Conservation (phyloP, 2,329 filamentous ascomycete species). For the Ascochyta clinopodiicola region DNA sequence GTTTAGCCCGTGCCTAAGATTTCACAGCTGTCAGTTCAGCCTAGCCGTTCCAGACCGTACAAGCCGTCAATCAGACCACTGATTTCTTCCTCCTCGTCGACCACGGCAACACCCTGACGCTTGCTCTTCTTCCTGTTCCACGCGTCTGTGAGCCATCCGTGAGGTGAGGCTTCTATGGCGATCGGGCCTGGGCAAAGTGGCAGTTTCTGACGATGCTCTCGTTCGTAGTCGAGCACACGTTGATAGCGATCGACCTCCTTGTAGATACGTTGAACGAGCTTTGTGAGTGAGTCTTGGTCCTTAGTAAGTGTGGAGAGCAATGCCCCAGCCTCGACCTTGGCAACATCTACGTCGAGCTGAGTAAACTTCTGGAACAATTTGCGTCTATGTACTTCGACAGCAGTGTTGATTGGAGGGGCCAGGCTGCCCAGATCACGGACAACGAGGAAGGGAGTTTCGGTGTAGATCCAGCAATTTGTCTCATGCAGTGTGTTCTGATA, state of each 20-base stretch:
- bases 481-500: slow-evolving; percentile 30
- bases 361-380: slow-evolving; percentile 26
- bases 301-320: slow-evolving; percentile 7
- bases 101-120: slow-evolving; percentile 27
- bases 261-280: slow-evolving; percentile 25
- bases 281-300: slow-evolving; percentile 17
- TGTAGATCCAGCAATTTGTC: slow-evolving; percentile 32
- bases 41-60: slow-evolving; percentile 14
- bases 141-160: slow-evolving; percentile 32
- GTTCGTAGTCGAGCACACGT: slow-evolving; percentile 33
- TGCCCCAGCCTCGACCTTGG: slow-evolving; percentile 15
- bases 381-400: slow-evolving; percentile 34
- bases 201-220: slow-evolving; percentile 29
- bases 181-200: slow-evolving; percentile 35
- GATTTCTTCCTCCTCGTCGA: slow-evolving; percentile 3
- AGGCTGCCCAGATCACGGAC: slow-evolving; percentile 31
- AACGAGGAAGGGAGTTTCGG: slow-evolving; percentile 30
- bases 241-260: slow-evolving; percentile 29
- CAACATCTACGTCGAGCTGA: slow-evolving; percentile 12
- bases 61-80: slow-evolving; percentile 14
- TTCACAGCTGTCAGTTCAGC: slow-evolving; percentile 7
- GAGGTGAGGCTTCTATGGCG: slow-evolving; percentile 22
- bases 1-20: slow-evolving; percentile 10
- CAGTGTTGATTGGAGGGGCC: slow-evolving; percentile 22
- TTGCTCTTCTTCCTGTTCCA: slow-evolving; percentile 30